These are phyloP conservation scores for Candida chauliodis DNA, from an alignment of 805 yeast species.

Conservation along the genomic window DNA sequence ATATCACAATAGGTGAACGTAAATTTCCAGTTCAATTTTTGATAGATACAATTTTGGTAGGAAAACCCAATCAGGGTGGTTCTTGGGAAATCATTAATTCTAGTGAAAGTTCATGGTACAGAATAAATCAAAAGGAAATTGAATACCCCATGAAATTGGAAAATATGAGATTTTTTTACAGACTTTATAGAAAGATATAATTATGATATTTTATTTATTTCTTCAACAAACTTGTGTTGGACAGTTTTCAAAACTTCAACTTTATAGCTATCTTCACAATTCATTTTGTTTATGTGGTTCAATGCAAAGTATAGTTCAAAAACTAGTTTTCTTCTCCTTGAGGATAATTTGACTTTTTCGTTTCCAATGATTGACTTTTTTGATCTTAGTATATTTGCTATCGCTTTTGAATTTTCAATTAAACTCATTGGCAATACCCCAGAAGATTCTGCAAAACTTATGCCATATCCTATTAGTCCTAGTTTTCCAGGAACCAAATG, in stretches of 20 bases:
- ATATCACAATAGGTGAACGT: slow-evolving; percentile 71
- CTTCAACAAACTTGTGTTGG: slow-evolving; percentile 9
- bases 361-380: background rate
- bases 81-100: slow-evolving; percentile 64
- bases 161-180: slow-evolving; percentile 82
- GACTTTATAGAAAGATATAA: slow-evolving; percentile 60
- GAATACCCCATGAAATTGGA: slow-evolving; percentile 68
- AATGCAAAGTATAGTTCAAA: slow-evolving; percentile 11
- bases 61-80: slow-evolving; percentile 43
- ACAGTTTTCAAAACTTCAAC: slow-evolving; percentile 7
- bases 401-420: slow-evolving; percentile 22
- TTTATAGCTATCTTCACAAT: slow-evolving; percentile 4
- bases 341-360: slow-evolving; percentile 1
- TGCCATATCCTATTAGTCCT: slow-evolving; percentile 24
- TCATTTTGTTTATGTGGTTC: slow-evolving; percentile 3
- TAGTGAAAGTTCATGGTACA: slow-evolving; percentile 80
- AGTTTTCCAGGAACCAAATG: slow-evolving; percentile 18
- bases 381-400: slow-evolving; percentile 12
- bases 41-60: slow-evolving; percentile 67
- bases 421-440: slow-evolving; percentile 18
- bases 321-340: slow-evolving; percentile 8
- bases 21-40: slow-evolving; percentile 80
- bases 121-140: slow-evolving; percentile 48
- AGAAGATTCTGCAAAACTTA: slow-evolving; percentile 20
- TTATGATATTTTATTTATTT: slow-evolving; percentile 7